Percentiles rank a stretch among this genome's conserved stretches.
Conservation (phyloP, 768 basidiomycete genomes). For the Suillus alpinus region DNA sequence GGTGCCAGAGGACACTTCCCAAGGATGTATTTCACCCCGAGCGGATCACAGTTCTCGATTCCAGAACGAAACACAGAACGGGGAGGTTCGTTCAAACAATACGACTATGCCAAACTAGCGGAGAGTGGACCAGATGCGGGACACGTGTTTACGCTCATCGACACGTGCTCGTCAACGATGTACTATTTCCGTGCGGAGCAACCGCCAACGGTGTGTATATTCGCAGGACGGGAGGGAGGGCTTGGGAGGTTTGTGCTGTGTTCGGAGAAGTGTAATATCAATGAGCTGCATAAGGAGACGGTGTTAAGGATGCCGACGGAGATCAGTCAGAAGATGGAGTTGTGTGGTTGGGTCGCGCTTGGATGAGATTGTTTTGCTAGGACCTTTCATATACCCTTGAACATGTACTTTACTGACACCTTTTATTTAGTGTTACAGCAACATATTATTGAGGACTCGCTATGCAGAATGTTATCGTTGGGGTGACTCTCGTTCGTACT, state of each 20-base stretch:
- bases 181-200: conserved; percentile 17
- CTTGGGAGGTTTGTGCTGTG: conserved; percentile 21
- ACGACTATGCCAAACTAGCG: neutral
- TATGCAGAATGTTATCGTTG: neutral
- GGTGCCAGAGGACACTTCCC: conserved; percentile 7
- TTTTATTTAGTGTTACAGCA: neutral
- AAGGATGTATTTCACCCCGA: conserved; percentile 12
- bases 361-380: neutral
- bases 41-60: conserved; percentile 14
- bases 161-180: conserved; percentile 13
- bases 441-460: neutral
- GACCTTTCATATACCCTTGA: neutral
- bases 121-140: conserved; percentile 1
- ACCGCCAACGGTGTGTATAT: conserved; percentile 21
- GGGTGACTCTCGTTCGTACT: neutral
- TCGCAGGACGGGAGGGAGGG: conserved; percentile 19
- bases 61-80: neutral
- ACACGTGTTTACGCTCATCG: conserved; percentile 15
- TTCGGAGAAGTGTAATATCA: conserved; percentile 15
- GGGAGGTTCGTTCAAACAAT: conserved; percentile 10
- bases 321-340: conserved; percentile 2
- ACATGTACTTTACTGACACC: neutral
- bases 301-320: conserved; percentile 19
- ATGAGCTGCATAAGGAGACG: conserved; percentile 19
- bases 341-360: neutral